Percentiles rank a stretch among this genome's conserved stretches.
phyloP scores from a whole-genome alignment of 2,329 filamentous ascomycete genomes.

The Alternaria conjuncta region DNA sequence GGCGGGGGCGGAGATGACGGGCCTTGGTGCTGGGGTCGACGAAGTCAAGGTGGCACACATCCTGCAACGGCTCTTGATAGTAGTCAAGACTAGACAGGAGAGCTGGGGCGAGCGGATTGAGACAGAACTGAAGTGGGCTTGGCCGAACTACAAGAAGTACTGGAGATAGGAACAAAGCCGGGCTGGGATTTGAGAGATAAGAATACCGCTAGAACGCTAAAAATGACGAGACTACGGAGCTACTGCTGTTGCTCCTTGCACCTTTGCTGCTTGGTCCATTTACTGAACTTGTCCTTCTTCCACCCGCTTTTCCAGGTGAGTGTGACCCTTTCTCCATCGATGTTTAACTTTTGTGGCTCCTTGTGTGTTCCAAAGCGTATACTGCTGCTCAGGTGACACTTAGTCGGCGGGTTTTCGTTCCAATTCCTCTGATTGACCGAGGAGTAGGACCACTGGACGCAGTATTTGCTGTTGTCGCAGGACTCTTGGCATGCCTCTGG shows the following conservation, averaged over 20 bases:
- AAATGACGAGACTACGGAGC: not conserved
- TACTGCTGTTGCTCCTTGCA: constrained; percentile 27
- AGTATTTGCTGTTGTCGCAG: constrained; percentile 35
- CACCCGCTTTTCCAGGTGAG: constrained; percentile 41
- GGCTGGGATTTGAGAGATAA: not conserved
- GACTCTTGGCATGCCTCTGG: constrained; percentile 38
- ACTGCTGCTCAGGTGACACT: constrained; percentile 42
- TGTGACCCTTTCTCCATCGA: constrained; percentile 16
- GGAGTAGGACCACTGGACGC: constrained; percentile 45
- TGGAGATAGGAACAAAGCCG: not conserved
- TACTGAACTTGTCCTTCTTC: constrained; percentile 35
- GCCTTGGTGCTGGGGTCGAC: not conserved
- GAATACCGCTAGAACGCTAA: constrained; percentile 9
- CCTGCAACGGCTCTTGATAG: not conserved
- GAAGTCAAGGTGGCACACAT: not conserved
- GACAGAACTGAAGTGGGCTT: not conserved
- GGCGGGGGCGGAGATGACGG: not conserved
- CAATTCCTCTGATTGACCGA: constrained; percentile 31
- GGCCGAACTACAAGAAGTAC: not conserved
- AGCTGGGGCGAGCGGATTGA: not conserved
- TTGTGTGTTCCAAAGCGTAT: constrained; percentile 33
- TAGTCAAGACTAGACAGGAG: not conserved
- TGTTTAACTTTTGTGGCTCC: constrained; percentile 16
- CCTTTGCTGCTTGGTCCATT: constrained; percentile 36
- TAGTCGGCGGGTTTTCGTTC: constrained; percentile 42